phyloP scores from a whole-genome alignment of 1,284 basidiomycete species.

The Pulchroboletus neoregius region DNA sequence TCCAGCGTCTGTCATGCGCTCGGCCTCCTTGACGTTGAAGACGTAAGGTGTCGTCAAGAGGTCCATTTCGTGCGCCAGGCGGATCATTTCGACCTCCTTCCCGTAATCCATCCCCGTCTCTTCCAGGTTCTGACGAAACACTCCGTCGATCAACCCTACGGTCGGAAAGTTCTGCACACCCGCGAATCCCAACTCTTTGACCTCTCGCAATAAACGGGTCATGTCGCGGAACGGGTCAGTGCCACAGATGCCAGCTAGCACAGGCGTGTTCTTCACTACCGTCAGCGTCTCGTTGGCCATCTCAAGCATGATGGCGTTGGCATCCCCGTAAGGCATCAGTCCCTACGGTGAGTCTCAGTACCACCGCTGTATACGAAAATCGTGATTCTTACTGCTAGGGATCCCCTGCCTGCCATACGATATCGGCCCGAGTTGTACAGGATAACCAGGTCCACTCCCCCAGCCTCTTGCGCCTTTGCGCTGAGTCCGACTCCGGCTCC shows the following conservation, averaged over 20 bases:
- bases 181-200: conserved; percentile 29
- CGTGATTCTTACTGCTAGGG: conserved; percentile 23
- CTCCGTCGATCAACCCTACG: conserved; percentile 30
- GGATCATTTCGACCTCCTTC: conserved; percentile 34
- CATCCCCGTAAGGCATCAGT: conserved; percentile 33
- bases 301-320: conserved; percentile 31
- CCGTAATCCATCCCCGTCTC: conserved; percentile 33
- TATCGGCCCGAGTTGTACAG: conserved; percentile 33
- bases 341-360: conserved; percentile 18
- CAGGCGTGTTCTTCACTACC: conserved; percentile 27
- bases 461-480: conserved; percentile 30
- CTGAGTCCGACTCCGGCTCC: conserved; percentile 31
- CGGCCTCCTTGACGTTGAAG: conserved; percentile 27
- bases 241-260: conserved; percentile 29
- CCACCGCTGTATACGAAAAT: not conserved
- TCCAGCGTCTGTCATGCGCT: conserved; percentile 25
- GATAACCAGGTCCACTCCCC: conserved; percentile 29
- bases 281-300: conserved; percentile 31
- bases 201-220: conserved; percentile 19
- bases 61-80: conserved; percentile 25
- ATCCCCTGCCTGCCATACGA: conserved; percentile 31
- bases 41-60: conserved; percentile 31
- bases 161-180: conserved; percentile 34
- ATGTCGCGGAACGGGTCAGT: conserved; percentile 33
- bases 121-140: conserved; percentile 32